Evolutionary conservation across 805 yeast species (phyloP).

Genomic region (Citeromyces matritensis): DNA sequence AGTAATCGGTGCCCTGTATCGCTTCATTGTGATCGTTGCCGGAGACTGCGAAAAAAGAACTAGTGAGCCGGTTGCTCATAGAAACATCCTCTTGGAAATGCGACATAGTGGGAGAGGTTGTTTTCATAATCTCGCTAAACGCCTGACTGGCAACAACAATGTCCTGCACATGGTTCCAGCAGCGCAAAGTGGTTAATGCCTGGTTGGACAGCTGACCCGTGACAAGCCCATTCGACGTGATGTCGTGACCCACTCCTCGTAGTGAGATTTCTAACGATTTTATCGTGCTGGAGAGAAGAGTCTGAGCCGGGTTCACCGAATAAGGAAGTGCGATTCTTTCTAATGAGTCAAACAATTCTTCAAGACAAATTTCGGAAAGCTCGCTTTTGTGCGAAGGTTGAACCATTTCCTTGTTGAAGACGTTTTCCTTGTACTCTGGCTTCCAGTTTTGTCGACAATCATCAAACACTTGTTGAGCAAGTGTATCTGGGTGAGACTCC

Average conservation of each 20-base stretch:
- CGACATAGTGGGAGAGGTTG: conserved; percentile 5
- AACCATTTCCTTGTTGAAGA: no score
- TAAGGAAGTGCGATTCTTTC: not conserved
- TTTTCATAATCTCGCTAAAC: conserved; percentile 19
- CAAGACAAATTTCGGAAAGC: no score
- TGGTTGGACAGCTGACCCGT: conserved; percentile 50
- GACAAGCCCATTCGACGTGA: conserved; percentile 19
- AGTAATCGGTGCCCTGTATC: no score
- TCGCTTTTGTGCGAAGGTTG: no score
- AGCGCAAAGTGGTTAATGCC: conserved; percentile 40
- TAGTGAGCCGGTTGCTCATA: no score
- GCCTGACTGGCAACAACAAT: conserved; percentile 16
- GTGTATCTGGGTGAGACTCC: no score
- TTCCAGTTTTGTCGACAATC: not conserved
- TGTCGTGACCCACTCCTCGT: conserved; percentile 29
- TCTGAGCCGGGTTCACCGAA: not conserved
- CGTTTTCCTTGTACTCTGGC: no score
- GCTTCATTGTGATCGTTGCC: no score
- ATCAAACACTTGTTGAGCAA: not conserved
- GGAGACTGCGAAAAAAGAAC: no score
- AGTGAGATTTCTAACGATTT: conserved; percentile 51
- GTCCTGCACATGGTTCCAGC: conserved; percentile 19
- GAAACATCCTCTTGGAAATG: no score
- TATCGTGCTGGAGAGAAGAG: conserved; percentile 34
- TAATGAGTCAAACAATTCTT: no score